phyloP scores from a whole-genome alignment of 805 yeast genomes.

The Lipomyces oligophaga region DNA sequence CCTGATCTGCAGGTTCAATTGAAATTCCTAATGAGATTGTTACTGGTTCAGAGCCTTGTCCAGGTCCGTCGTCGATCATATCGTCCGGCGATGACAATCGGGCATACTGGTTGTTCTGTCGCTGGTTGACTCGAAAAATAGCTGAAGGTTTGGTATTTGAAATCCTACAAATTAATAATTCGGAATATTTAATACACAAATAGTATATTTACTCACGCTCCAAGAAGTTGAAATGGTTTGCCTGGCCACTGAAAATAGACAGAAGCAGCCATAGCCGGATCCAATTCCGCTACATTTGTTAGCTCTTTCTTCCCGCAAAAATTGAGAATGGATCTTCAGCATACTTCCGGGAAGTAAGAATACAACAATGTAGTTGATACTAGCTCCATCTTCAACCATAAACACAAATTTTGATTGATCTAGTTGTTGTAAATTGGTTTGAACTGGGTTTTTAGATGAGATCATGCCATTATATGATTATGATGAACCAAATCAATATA shows the following conservation, averaged over 20 bases:
- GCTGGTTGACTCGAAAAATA: conserved; percentile 70
- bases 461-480: background rate
- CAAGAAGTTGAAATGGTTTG: conserved; percentile 41
- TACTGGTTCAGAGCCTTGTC: conserved; percentile 40
- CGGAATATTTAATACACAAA: conserved; percentile 23
- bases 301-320: background rate
- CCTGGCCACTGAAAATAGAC: conserved; percentile 82
- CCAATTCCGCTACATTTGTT: conserved; percentile 39
- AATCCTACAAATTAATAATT: conserved; percentile 28
- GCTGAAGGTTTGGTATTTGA: conserved; percentile 74
- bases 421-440: conserved; percentile 50
- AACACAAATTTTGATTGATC: conserved; percentile 65
- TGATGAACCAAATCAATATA: conserved; percentile 19
- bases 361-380: conserved; percentile 72
- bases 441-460: conserved; percentile 29
- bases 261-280: conserved; percentile 70
- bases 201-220: conserved; percentile 49
- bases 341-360: conserved; percentile 81
- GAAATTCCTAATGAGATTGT: conserved; percentile 73
- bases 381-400: conserved; percentile 57
- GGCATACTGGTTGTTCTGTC: no score
- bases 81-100: conserved; percentile 46
- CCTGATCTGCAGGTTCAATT: conserved; percentile 71
- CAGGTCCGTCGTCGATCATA: conserved; percentile 49
- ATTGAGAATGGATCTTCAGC: conserved; percentile 15